Percentiles rank a stretch among this genome's conserved stretches.
Evolutionary conservation across 352 stramenopile genomes (phyloP).

Genomic region (Aphanomyces cochlioides): DNA sequence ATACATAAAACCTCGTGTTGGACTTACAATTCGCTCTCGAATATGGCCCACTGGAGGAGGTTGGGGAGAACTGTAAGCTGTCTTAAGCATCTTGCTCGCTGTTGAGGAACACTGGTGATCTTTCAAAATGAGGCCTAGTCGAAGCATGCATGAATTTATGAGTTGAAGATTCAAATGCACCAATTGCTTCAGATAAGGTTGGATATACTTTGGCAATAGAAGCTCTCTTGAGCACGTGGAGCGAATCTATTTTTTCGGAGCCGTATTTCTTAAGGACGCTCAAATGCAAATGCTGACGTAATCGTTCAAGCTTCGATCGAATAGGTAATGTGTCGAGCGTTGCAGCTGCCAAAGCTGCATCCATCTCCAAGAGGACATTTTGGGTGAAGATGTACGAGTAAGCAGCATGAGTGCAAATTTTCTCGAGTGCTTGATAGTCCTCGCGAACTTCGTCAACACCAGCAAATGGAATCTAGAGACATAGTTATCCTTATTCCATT

Average conservation of each 20-base stretch:
- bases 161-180: background rate
- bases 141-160: too few relatives aligned
- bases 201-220: background rate
- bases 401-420: conserved; percentile 79
- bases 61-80: conserved; percentile 50
- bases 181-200: conserved; percentile 19
- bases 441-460: conserved; percentile 75
- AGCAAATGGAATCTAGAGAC: conserved; percentile 66
- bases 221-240: conserved; percentile 43
- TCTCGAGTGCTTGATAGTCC: conserved; percentile 67
- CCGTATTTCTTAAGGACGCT: conserved; percentile 60
- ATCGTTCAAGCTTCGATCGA: conserved; percentile 64
- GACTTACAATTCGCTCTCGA: conserved; percentile 62
- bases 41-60: conserved; percentile 65
- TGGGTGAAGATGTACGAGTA: conserved; percentile 82
- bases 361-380: conserved; percentile 61
- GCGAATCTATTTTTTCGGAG: conserved; percentile 54
- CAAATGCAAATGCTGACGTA: conserved; percentile 74
- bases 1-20: background rate
- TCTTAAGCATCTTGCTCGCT: conserved; percentile 56
- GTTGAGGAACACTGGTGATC: conserved; percentile 58
- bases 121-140: conserved; percentile 9
- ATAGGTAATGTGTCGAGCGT: conserved; percentile 49
- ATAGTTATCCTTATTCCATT: background rate
- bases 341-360: conserved; percentile 32